A percentile compares a stretch with the other conserved stretches of the same genome.
Conservation (phyloP, 306 rosid genomes). For the Quercus cerris region DNA sequence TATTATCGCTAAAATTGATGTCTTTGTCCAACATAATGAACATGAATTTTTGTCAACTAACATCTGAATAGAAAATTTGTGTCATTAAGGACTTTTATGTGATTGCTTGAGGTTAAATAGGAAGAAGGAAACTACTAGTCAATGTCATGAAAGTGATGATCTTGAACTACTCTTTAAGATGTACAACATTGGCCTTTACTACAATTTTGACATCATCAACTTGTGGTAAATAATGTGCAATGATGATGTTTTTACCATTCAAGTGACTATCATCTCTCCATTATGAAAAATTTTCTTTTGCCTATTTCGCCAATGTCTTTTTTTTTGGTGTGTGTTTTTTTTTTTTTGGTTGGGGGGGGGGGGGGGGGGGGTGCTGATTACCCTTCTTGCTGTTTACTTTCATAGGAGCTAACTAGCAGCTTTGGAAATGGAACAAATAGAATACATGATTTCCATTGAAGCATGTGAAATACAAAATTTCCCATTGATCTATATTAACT, state of each 20-base stretch:
- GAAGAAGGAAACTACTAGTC: not conserved
- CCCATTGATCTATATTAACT: constrained; percentile 1
- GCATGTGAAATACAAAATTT: too few species aligned
- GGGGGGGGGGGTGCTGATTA: too few species aligned
- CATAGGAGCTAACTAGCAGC: too few species aligned
- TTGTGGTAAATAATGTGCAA: not conserved
- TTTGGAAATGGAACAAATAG: too few species aligned
- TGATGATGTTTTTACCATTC: too few species aligned
- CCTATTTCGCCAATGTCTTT: too few species aligned
- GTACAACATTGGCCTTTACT: not conserved
- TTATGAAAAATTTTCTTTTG: too few species aligned
- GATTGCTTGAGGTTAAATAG: not conserved
- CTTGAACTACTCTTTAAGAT: not conserved
- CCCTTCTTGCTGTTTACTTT: too few species aligned
- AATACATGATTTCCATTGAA: too few species aligned
- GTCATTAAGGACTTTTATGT: not conserved
- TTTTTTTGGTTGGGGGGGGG: too few species aligned
- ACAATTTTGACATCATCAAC: not conserved
- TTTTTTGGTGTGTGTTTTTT: too few species aligned
- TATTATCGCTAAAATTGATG: not conserved
- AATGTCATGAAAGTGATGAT: not conserved
- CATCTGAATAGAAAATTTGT: not conserved
- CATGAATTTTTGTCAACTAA: not conserved
- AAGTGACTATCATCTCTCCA: too few species aligned
- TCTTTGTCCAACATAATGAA: not conserved